Evolutionary conservation across 2,329 filamentous ascomycete genomes (phyloP).

Genomic region (Myriangium duriaei): DNA sequence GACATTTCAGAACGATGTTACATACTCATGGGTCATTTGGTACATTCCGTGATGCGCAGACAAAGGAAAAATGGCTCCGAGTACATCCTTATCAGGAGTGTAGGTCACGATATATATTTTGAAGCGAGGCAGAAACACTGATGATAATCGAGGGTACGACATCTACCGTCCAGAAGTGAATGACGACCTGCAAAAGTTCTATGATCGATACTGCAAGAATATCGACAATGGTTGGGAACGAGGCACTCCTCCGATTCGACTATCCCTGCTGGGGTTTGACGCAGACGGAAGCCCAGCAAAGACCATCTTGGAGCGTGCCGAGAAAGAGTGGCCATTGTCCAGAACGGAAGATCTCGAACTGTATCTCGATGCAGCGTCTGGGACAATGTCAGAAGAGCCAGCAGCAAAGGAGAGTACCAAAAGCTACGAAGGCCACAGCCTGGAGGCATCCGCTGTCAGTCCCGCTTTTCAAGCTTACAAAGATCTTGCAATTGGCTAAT

Average conservation of each 20-base stretch:
- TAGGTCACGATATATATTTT: too few species aligned
- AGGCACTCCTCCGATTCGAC: conserved; percentile 26
- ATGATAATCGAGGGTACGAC: too few species aligned
- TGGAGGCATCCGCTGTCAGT: too few species aligned
- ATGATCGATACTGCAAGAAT: conserved; percentile 32
- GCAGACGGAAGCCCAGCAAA: too few species aligned
- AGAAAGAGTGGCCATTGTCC: conserved; percentile 1
- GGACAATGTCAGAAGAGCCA: too few species aligned
- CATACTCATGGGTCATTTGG: background rate
- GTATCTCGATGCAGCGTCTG: conserved; percentile 2
- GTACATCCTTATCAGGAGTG: conserved; percentile 31
- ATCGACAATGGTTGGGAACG: conserved; percentile 34
- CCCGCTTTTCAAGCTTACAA: too few species aligned
- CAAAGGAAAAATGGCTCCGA: conserved; percentile 28
- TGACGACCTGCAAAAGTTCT: conserved; percentile 29
- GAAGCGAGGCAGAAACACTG: too few species aligned
- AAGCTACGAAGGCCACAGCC: too few species aligned
- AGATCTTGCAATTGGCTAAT: too few species aligned
- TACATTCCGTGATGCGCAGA: conserved; percentile 14
- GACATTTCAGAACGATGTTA: background rate
- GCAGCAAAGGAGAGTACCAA: too few species aligned
- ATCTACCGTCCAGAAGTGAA: conserved; percentile 23
- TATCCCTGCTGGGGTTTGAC: too few species aligned
- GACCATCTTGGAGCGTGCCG: too few species aligned
- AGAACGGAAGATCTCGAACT: conserved; percentile 6